Evolutionary conservation across 2,329 filamentous ascomycete genomes (phyloP), one percentile per base, ranked within the genome.

Genomic region (Tolypocladium tundrense): DNA sequence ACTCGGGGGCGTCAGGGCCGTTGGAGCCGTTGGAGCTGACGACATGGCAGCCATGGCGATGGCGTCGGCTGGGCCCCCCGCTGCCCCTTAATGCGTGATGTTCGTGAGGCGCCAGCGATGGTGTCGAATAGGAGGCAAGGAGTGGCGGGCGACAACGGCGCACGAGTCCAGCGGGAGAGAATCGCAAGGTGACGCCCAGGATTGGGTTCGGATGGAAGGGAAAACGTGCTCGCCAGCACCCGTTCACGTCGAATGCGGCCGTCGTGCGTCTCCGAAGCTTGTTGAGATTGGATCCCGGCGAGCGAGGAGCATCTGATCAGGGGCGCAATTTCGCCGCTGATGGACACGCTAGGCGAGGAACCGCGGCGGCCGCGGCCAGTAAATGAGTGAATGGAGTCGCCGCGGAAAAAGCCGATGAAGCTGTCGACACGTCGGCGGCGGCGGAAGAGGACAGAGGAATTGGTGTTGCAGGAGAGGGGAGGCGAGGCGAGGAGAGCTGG

Each of bases 1-100:
- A 62, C 73, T 74, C 19, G 79, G 74, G 58, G 78, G 76, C 60
- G 75, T 77, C 60, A 83, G 70, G 52, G 73, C 72, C 57, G 77
- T 74, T 60, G 77, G 73, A 55, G 77, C 73, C 61, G 76, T 75
- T 60, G 72, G 10, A 21, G 19, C 73, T 63, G 79, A 71, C 63
- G 80, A 79, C 69, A 83, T 76, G 67, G 78, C 75, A 65, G 80
- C 76, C 81, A 83, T 83, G 61, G 59, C 61, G 61, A 60, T 56
- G 61, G 56, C 59, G 51, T 55, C 58, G 56, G 58, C 56, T 56
- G 54, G 56, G 64, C 64, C 63, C 62, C 67, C 68, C 68, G 63
- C 67, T 61, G 65, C 65, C 68, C 66, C 62, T 64, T 63, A 60
- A 60, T 52, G 43, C 41, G 39, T 55, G 56, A 53, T 52, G 53